Evolutionary conservation across 1,139 yeast genomes (phyloP).

Genomic region (Taphrina betulina): DNA sequence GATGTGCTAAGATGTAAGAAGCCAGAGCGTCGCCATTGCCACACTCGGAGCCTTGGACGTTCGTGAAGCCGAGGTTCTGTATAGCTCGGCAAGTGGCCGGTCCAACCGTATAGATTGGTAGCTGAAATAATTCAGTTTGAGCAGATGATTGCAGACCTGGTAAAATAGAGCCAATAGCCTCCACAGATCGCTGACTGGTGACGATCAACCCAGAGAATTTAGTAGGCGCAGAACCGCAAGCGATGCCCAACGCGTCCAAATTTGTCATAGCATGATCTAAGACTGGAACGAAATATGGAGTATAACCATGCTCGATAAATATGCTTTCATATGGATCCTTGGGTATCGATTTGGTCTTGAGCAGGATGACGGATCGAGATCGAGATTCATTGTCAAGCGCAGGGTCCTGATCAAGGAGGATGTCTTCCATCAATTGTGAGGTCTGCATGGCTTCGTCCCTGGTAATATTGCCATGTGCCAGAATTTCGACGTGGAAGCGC

Average conservation of each 20-base stretch:
- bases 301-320: constrained; percentile 14
- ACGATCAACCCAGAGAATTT: constrained; percentile 59
- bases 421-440: constrained; percentile 48
- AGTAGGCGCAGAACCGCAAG: constrained; percentile 39
- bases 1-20: constrained; percentile 53
- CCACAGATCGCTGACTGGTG: constrained; percentile 93
- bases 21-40: constrained; percentile 79
- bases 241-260: constrained; percentile 49
- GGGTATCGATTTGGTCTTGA: constrained; percentile 30
- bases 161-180: constrained; percentile 51
- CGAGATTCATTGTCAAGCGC: constrained; percentile 25
- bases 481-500: constrained; percentile 62
- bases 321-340: constrained; percentile 26
- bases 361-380: constrained; percentile 38
- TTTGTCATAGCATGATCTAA: constrained; percentile 62
- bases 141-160: constrained; percentile 18
- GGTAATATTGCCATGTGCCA: constrained; percentile 76
- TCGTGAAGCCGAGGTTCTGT: constrained; percentile 59
- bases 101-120: constrained; percentile 81
- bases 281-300: constrained; percentile 61
- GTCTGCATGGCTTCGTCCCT: constrained; percentile 57
- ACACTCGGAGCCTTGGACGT: constrained; percentile 64
- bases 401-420: constrained; percentile 41
- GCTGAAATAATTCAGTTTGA: constrained; percentile 45
- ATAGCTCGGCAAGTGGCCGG: constrained; percentile 79